A percentile compares a stretch with the other conserved stretches of the same genome.
Evolutionary conservation across 805 yeast genomes (phyloP).

Genomic region (Blastobotrys terrestris): DNA sequence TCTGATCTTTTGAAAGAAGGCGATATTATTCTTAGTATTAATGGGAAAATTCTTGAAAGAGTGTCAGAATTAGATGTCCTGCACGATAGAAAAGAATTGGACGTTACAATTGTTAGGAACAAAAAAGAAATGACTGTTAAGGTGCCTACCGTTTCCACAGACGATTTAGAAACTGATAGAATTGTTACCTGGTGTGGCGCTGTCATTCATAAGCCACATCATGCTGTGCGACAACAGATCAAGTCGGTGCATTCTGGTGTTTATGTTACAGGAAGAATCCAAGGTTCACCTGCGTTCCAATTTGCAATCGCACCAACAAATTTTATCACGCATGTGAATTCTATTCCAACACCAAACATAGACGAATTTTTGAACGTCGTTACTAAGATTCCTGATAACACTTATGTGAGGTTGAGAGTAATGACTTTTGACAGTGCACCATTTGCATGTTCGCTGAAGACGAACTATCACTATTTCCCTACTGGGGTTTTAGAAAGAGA

Average conservation of each 20-base stretch:
- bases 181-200: constrained; percentile 82
- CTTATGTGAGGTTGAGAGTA: constrained; percentile 73
- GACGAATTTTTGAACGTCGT: constrained; percentile 62
- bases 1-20: constrained; percentile 41
- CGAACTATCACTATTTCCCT: constrained; percentile 84
- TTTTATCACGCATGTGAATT: constrained; percentile 87
- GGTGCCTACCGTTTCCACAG: constrained; percentile 61
- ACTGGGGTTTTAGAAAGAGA: constrained; percentile 43
- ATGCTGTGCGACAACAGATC: constrained; percentile 82
- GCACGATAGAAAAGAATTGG: constrained; percentile 39
- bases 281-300: constrained; percentile 83
- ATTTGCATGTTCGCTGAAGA: constrained; percentile 75
- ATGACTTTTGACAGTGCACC: constrained; percentile 86
- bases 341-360: constrained; percentile 60
- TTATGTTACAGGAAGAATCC: constrained; percentile 67
- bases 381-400: constrained; percentile 65
- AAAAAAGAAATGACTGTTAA: constrained; percentile 54
- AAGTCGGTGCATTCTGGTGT: constrained; percentile 72
- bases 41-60: constrained; percentile 57
- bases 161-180: constrained; percentile 53
- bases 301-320: constrained; percentile 73
- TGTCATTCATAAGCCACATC: constrained; percentile 81
- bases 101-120: constrained; percentile 65
- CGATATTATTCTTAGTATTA: constrained; percentile 68
- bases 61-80: constrained; percentile 57